Evolutionary conservation across 1,139 yeast genomes (phyloP).

Genomic region (Suhomyces anneliseae): DNA sequence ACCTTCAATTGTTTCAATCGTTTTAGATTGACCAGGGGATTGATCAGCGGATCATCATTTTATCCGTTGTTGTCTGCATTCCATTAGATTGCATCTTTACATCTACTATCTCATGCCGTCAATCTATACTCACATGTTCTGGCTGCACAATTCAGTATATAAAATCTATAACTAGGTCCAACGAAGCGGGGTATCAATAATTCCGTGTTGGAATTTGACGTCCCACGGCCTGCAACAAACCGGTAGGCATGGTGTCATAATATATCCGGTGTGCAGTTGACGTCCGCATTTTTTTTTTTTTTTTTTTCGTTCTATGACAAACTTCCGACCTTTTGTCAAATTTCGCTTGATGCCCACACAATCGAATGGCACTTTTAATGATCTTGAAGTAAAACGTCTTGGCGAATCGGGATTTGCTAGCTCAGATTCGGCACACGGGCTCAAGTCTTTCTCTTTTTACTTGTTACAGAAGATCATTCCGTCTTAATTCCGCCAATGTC

Average conservation of each 20-base stretch:
- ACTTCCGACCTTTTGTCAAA: not conserved
- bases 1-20: no score
- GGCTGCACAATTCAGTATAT: no score
- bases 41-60: no score
- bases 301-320: no score
- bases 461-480: not conserved
- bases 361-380: not conserved
- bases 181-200: no score
- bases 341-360: not conserved
- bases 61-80: no score
- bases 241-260: not conserved
- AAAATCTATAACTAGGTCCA: no score
- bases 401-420: constrained; percentile 3
- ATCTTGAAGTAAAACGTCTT: constrained; percentile 6
- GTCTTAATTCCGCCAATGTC: not conserved
- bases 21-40: no score
- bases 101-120: no score
- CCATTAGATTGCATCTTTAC: no score
- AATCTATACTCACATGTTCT: no score
- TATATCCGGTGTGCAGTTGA: not conserved
- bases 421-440: not conserved
- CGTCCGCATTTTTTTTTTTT: not conserved
- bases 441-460: not conserved
- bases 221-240: not conserved
- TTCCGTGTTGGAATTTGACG: not conserved